Evolutionary conservation across 2,329 filamentous ascomycete species (phyloP).

Genomic region (Canariomyces notabilis): DNA sequence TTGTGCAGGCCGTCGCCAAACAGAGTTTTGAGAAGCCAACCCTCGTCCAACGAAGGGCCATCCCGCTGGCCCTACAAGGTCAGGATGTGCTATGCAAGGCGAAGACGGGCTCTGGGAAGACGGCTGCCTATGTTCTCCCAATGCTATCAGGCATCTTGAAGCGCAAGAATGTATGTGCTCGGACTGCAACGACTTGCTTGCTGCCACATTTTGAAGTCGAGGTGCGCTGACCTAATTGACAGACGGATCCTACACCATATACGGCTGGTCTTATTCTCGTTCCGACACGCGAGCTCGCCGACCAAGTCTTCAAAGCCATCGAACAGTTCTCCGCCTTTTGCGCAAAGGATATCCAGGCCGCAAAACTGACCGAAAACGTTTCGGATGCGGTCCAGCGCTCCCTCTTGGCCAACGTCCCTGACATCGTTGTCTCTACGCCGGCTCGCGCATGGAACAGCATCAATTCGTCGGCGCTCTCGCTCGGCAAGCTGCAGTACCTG

Average conservation of each 20-base stretch:
- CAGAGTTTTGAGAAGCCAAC: constrained; percentile 84
- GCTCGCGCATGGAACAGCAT: constrained; percentile 76
- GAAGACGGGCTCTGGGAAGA: constrained; percentile 95
- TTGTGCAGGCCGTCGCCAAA: constrained; percentile 79
- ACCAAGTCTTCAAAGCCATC: constrained; percentile 78
- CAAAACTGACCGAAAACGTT: constrained; percentile 87
- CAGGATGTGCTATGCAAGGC: constrained; percentile 88
- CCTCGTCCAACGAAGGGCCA: constrained; percentile 79
- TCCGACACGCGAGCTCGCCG: constrained; percentile 88
- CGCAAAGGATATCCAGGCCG: constrained; percentile 72
- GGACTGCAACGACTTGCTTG: not conserved
- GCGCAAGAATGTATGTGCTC: constrained; percentile 49
- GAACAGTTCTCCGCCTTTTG: constrained; percentile 76
- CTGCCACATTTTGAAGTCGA: not conserved
- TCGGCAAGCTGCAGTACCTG: constrained; percentile 68
- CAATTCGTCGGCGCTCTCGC: constrained; percentile 63
- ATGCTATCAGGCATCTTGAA: constrained; percentile 80
- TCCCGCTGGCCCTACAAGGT: constrained; percentile 81
- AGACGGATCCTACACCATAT: constrained; percentile 47
- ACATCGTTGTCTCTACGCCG: constrained; percentile 87
- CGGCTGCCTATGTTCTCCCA: constrained; percentile 88
- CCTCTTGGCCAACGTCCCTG: constrained; percentile 77
- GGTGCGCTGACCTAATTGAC: not conserved
- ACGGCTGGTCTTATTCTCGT: constrained; percentile 84
- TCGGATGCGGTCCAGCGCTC: constrained; percentile 84